Percentiles rank a stretch among this genome's conserved stretches.
Conservation (phyloP, 306 rosid species). For the Castanospermum australe region DNA sequence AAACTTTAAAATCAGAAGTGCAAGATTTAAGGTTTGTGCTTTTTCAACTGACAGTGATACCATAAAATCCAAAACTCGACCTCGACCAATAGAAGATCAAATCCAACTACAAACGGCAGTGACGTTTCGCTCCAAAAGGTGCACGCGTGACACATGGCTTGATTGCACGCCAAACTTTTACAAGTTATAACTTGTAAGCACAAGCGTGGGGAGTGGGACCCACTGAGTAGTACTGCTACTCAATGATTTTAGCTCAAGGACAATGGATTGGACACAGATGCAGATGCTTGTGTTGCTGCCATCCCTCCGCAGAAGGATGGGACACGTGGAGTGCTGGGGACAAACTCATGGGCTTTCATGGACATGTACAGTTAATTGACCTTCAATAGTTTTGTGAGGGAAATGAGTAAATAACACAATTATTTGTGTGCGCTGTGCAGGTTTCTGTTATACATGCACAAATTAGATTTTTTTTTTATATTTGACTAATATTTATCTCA, state of each 20-base stretch:
- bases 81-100: background rate
- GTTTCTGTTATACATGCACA: no score
- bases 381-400: no score
- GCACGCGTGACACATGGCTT: background rate
- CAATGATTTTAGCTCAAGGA: background rate
- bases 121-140: background rate
- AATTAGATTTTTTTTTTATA: no score
- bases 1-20: background rate
- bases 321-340: slow-evolving; percentile 30
- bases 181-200: background rate
- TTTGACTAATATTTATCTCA: no score
- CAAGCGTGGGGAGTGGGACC: slow-evolving; percentile 4
- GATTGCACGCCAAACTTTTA: background rate
- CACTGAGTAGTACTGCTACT: background rate
- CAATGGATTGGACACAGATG: background rate
- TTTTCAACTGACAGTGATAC: background rate
- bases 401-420: no score
- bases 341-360: background rate
- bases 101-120: no score
- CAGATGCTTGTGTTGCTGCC: no score
- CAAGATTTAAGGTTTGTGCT: background rate
- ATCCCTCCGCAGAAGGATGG: background rate
- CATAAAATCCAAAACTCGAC: background rate
- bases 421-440: no score
- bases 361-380: background rate